Conservation (phyloP, 2,329 filamentous ascomycete genomes). For the Verticillium nubilum region DNA sequence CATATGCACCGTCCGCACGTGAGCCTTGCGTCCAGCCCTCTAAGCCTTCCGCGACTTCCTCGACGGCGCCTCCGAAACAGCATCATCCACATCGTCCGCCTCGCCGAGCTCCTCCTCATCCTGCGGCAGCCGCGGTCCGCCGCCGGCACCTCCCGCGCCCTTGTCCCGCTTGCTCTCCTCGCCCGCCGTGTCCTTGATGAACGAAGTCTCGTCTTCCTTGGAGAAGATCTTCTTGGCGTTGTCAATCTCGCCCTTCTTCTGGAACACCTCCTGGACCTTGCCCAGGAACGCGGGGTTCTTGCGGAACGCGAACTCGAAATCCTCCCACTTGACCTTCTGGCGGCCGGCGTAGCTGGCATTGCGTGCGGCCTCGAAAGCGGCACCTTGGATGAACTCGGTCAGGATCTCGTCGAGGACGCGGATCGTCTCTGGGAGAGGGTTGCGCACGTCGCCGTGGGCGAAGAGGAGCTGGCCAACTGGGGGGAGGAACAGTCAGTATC, state of each 20-base stretch:
- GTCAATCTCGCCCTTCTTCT: slow-evolving; percentile 83
- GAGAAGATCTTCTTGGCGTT: slow-evolving; percentile 72
- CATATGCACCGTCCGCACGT: not conserved
- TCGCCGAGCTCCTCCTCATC: slow-evolving; percentile 48
- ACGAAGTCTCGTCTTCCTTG: slow-evolving; percentile 59
- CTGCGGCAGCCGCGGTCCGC: slow-evolving; percentile 19
- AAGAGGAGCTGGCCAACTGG: slow-evolving; percentile 70
- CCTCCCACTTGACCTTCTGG: slow-evolving; percentile 96
- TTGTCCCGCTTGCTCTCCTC: slow-evolving; percentile 33
- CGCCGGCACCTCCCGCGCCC: slow-evolving; percentile 13
- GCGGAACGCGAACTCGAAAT: slow-evolving; percentile 91
- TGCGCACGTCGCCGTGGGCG: slow-evolving; percentile 71
- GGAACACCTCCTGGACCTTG: slow-evolving; percentile 81
- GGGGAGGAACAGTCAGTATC: not conserved
- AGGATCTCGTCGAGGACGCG: slow-evolving; percentile 90
- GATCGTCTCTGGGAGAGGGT: slow-evolving; percentile 78
- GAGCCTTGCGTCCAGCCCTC: not conserved
- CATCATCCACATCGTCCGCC: slow-evolving; percentile 42
- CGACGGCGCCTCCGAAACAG: slow-evolving; percentile 17
- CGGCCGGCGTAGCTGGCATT: slow-evolving; percentile 81
- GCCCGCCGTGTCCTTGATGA: slow-evolving; percentile 45
- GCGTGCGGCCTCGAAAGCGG: slow-evolving; percentile 83
- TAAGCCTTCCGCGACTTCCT: slow-evolving; percentile 5
- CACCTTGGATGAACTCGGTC: slow-evolving; percentile 92
- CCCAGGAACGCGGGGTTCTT: slow-evolving; percentile 82